Base-by-base conservation (phyloP, 306 rosid genomes). In the Begonia masoniana region DNA sequence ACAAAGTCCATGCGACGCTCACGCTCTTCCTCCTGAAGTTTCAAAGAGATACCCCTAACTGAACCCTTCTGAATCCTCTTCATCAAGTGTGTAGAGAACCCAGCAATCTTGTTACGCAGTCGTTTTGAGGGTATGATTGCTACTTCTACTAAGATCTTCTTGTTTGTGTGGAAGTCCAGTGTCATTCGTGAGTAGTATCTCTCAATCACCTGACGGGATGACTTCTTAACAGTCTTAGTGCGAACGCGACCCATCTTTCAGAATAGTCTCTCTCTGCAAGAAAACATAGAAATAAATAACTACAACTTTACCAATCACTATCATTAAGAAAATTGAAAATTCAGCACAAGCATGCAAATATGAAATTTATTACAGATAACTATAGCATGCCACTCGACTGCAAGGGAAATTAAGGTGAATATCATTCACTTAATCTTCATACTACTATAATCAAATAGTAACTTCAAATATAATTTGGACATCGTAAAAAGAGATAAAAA, bases 31-130 rank as follows among this genome's bases (percentile, higher is more conserved):
- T 71, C 77, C 47, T 72, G 65, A 11, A 72, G 66, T 31, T 72
- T 67, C 3, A 72, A 36, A 0, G 77, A 72, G 56, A 72, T 72
- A 7, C 77, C 77, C 12, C 73, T 50, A 10, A 67, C 77, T 12
- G 77, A 69, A n/a, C 77, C 77, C 59, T 71, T 71, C 43, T 71
- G 72, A 23, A 71, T 71, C 16, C 70, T 23, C 73, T 72, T 72
- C 73, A 72, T 72, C 41, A 72, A 50, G 50, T 72, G 73, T 8
- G 73, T 72, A 2, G 73, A 72, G 63, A 67, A 72, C 4, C 77
- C 77, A 15, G 70, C 77, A 12, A 72, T 72, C 63, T 72, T 72
- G 67, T 72, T 72, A 4, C 70, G 66, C 16, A 72, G 77, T 10
- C 73, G 54, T 61, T 72, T 72, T 23, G 73, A 72, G 39, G 73